Conservation (phyloP, 1,284 basidiomycete species). For the Hymenochaete sp. region DNA sequence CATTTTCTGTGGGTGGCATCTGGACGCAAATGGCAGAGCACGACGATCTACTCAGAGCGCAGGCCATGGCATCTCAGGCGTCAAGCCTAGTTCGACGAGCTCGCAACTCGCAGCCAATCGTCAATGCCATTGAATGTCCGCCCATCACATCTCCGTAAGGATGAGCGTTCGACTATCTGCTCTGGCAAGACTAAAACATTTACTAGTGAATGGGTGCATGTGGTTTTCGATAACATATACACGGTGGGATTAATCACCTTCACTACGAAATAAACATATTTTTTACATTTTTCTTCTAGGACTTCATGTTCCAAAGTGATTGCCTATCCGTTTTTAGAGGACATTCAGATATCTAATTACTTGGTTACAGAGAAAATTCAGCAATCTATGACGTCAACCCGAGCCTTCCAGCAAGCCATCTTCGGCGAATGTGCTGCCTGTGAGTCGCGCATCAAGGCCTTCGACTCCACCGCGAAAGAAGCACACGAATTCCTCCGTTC, state of each 20-base stretch:
- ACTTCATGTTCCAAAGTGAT: conserved; percentile 17
- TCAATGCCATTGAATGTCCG: conserved; percentile 1
- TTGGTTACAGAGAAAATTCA: conserved; percentile 11
- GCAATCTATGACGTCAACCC: conserved; percentile 8
- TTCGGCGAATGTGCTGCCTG: conserved; percentile 2
- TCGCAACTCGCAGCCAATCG: conserved; percentile 6
- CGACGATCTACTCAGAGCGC: conserved; percentile 11
- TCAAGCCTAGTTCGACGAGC: conserved; percentile 10
- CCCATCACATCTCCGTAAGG: conserved; percentile 12
- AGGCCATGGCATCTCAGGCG: conserved; percentile 10
- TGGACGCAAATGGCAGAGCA: conserved; percentile 14
- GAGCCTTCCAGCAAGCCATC: conserved; percentile 7
- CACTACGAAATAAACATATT: neutral
- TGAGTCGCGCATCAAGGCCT: conserved; percentile 4
- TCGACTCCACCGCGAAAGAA: conserved; percentile 4
- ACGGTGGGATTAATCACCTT: conserved; percentile 6
- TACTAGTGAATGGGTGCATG: conserved; percentile 14
- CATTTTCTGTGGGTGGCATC: conserved; percentile 6
- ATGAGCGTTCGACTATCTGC: neutral
- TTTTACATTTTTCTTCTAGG: conserved; percentile 8
- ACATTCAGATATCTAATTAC: neutral
- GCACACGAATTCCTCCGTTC: conserved; percentile 10
- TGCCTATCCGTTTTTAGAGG: neutral
- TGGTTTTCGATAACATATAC: conserved; percentile 17
- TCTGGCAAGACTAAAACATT: neutral